Base-by-base conservation (phyloP, 495 filamentous ascomycete genomes). In the Tuber indicum region DNA sequence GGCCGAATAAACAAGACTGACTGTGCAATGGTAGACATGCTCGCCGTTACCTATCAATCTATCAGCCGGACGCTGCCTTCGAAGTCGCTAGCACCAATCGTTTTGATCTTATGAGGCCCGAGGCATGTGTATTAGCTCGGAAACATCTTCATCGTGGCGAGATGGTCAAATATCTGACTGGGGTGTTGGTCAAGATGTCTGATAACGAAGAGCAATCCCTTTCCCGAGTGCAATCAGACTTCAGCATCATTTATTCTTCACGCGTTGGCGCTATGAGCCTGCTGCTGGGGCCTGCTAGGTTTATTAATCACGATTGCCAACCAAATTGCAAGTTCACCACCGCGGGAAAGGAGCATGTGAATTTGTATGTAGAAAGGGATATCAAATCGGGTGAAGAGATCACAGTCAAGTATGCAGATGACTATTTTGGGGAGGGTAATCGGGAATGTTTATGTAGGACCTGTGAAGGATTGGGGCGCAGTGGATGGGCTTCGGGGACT, bases 281-380 rank as follows among this genome's bases (percentile, higher is more conserved):
- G 32, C 97, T 99, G 78, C 90, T 99, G 80, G 96, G 96, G 3
- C 96, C 96, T 32, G 96, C 96, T 62, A 90, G 96, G 49, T 98
- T 99, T 81, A 92, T 95, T 32, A 99, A 99, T 81, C 96, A 99
- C 84, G 96, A 99, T 84, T 99, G 96, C 84, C 89, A 92, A 78
- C 93, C 96, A 42, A 99, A 98, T 86, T 94, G 94, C 6, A 88
- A 90, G 81, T 87, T 99, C 75, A 90, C 91, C 77, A 97, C 93
- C 26, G 90, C 88, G 44, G 92, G 93, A 43, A 89, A 90, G 49
- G 91, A 94, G 78, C 93, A 94, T 46, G 97, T 99, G 86, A 91
- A 94, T 81, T 91, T 99, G 58, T 87, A 94, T 70, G 91, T 96
- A 9, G 87, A 88, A 36, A 90, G 90, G 75, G 87, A 96, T 77